Base-by-base conservation (phyloP, 768 basidiomycete genomes). In the Boletus bicolor region DNA sequence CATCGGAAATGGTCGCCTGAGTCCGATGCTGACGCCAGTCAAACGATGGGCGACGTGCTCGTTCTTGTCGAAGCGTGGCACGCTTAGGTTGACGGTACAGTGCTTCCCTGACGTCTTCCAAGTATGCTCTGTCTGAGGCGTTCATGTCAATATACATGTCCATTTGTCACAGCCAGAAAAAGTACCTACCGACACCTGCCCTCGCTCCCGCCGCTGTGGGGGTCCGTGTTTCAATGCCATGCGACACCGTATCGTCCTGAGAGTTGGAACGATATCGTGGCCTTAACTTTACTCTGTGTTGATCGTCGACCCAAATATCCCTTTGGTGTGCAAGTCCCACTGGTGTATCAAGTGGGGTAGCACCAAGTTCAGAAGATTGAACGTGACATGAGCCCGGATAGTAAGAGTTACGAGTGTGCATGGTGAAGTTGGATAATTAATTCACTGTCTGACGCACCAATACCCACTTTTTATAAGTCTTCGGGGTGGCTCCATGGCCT, bases 401-500 rank as follows among this genome's bases (percentile, higher is more conserved):
- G 45, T 38, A 26, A 19, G 39, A 30, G 37, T 51, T 41, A 26
- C 32, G 45, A 52, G 41, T 26, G 17, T 49, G 43, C 52, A 68
- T 51, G 17, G 7, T 55, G 43, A 12, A 4, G 39, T 42, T 24
- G 44, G 41, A 26, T 12, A 32, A 41, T 32, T 12, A 32, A 41
- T 32, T 26, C 26, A n/a, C 30, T 21, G 32, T 42, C 17, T 32
- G 32, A 47, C 37, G 26, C 35, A 49, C 53, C 30, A 15, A 11
- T 1, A 12, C 21, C 39, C 26, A 19, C 32, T 45, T 36, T 62
- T 60, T 60, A 62, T 53, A 58, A n/a, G 28, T 8, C 21, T 42
- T 35, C 7, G 15, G 19, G 26, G 60, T 57, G 52, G 66, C 35
- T 50, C 50, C 51, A 26, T 35, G 41, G 15, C 49, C 47, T 64